phyloP scores from a whole-genome alignment of 495 filamentous ascomycete genomes.

The Tuber indicum region DNA sequence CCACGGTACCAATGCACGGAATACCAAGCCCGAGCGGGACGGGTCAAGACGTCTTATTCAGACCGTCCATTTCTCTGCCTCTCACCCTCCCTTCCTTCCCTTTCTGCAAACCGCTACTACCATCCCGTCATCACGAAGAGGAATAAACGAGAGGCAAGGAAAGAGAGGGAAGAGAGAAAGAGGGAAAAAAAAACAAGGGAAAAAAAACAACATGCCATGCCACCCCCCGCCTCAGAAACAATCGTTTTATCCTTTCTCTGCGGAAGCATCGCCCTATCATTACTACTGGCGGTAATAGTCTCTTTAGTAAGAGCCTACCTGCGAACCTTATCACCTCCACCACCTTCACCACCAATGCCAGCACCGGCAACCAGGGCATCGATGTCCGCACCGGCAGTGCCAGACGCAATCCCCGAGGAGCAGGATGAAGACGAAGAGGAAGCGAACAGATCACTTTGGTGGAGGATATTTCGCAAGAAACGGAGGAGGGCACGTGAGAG shows the following conservation, averaged over 20 bases:
- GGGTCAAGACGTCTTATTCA: not conserved
- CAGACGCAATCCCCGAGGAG: not conserved
- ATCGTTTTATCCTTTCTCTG: conserved; percentile 28
- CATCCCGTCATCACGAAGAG: conserved; percentile 5
- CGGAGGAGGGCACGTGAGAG: not conserved
- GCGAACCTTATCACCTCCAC: not conserved
- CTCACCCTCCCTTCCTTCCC: not conserved
- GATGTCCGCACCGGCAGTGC: not conserved
- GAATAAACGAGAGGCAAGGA: not conserved
- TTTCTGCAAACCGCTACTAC: conserved; percentile 4
- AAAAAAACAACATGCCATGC: conserved; percentile 4
- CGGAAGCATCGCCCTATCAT: conserved; percentile 15
- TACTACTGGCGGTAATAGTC: conserved; percentile 16
- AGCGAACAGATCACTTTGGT: not conserved
- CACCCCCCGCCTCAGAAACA: conserved; percentile 15
- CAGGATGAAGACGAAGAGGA: not conserved
- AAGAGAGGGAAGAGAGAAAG: not conserved
- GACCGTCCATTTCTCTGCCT: conserved; percentile 3
- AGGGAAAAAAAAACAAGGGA: not conserved
- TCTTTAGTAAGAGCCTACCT: conserved; percentile 17
- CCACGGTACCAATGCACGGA: not conserved
- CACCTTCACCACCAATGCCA: not conserved
- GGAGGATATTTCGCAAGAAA: conserved; percentile 2
- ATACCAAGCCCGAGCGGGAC: not conserved
- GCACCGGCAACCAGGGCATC: not conserved